Evolutionary conservation across 1,284 basidiomycete species (phyloP).

Genomic region (Nidula niveotomentosa): DNA sequence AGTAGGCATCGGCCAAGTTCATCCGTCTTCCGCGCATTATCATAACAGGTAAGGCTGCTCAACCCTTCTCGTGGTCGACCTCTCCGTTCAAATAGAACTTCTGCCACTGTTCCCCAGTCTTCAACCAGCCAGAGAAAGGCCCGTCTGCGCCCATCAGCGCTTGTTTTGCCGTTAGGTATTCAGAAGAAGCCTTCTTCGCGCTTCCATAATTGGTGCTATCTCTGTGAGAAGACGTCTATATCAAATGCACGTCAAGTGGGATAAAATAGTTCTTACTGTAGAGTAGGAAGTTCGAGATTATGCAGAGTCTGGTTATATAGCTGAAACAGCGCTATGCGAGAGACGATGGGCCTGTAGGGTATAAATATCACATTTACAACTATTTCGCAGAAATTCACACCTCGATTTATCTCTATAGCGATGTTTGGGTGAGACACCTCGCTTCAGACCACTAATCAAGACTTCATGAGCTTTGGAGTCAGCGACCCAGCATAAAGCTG

Average conservation of each 20-base stretch:
- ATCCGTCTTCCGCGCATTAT: neutral
- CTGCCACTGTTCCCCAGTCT: conserved; percentile 50
- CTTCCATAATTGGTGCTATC: too few relatives aligned
- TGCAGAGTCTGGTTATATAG: conserved; percentile 29
- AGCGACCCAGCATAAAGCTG: conserved; percentile 73
- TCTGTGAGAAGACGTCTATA: too few relatives aligned
- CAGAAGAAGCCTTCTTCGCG: conserved; percentile 31
- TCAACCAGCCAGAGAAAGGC: conserved; percentile 64
- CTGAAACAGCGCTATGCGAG: conserved; percentile 46
- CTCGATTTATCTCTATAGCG: conserved; percentile 59
- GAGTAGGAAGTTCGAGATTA: conserved; percentile 10
- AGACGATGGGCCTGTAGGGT: conserved; percentile 44
- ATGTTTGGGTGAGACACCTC: conserved; percentile 73
- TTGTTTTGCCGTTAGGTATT: conserved; percentile 50
- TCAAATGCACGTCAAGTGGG: too few relatives aligned
- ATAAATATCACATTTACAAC: neutral
- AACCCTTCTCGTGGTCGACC: neutral
- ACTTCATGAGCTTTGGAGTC: conserved; percentile 53
- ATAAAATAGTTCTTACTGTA: conserved; percentile 2
- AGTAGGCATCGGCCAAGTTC: neutral
- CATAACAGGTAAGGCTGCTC: too few relatives aligned
- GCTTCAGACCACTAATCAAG: conserved; percentile 74
- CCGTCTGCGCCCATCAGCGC: conserved; percentile 36
- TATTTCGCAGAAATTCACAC: conserved; percentile 30
- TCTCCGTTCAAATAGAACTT: conserved; percentile 35